Conservation (phyloP, 495 filamentous ascomycete genomes). For the Annulohypoxylon maeteangense region DNA sequence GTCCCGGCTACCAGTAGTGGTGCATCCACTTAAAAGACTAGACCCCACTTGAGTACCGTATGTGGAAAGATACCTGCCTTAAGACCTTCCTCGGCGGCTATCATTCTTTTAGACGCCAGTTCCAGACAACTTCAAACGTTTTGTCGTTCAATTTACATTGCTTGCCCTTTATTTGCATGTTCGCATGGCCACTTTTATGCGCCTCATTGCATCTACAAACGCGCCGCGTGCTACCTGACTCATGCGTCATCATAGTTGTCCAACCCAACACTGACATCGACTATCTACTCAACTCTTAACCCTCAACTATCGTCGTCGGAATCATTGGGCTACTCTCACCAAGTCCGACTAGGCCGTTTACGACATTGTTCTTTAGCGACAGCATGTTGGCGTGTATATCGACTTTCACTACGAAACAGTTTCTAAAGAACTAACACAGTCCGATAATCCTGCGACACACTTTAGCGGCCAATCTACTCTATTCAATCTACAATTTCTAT, state of each 20-base stretch:
- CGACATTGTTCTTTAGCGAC: conserved; percentile 32
- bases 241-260: conserved; percentile 38
- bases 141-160: neutral
- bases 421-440: conserved; percentile 20
- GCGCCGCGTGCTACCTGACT: conserved; percentile 42
- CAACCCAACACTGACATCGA: neutral
- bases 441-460: conserved; percentile 1
- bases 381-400: conserved; percentile 39
- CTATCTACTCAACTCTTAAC: neutral
- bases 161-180: conserved; percentile 2
- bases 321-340: conserved; percentile 25
- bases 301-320: conserved; percentile 13
- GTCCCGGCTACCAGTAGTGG: conserved; percentile 11
- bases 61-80: conserved; percentile 12
- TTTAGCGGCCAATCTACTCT: conserved; percentile 6
- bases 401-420: conserved; percentile 9
- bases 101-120: conserved; percentile 35
- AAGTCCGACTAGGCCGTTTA: conserved; percentile 8
- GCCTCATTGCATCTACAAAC: conserved; percentile 35
- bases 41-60: conserved; percentile 12
- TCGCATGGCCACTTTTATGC: conserved; percentile 38
- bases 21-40: neutral
- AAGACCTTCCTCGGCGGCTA: conserved; percentile 36
- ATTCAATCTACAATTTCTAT: conserved; percentile 6
- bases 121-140: conserved; percentile 19